phyloP scores from a whole-genome alignment of 2,329 filamentous ascomycete genomes.

The Fusarium annulatum region DNA sequence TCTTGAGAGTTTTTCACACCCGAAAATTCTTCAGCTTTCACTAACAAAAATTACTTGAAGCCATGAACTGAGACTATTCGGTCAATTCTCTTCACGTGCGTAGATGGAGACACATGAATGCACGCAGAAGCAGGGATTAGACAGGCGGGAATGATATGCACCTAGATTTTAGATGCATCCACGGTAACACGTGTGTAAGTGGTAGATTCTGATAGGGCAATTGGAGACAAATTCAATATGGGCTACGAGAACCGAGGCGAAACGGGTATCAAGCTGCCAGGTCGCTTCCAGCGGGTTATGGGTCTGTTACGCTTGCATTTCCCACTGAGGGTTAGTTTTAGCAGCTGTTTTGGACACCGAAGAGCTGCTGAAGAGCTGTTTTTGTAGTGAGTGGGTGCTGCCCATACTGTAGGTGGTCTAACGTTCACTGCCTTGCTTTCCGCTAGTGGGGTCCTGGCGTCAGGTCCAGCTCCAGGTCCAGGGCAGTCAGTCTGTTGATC shows the following conservation, averaged over 20 bases:
- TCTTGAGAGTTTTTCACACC: not conserved
- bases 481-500: slow-evolving; percentile 3
- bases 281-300: slow-evolving; percentile 10
- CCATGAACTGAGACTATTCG: not conserved
- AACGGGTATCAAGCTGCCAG: not conserved
- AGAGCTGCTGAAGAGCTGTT: slow-evolving; percentile 15
- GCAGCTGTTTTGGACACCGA: slow-evolving; percentile 17
- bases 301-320: not conserved
- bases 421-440: slow-evolving; percentile 5
- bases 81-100: slow-evolving; percentile 25
- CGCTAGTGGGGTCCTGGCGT: slow-evolving; percentile 20
- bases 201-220: slow-evolving; percentile 35
- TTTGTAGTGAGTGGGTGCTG: not conserved
- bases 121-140: slow-evolving; percentile 22
- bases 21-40: not conserved
- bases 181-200: slow-evolving; percentile 32
- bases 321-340: slow-evolving; percentile 20
- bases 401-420: not conserved
- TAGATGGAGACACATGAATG: slow-evolving; percentile 25
- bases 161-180: slow-evolving; percentile 18
- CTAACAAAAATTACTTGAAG: not conserved
- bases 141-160: slow-evolving; percentile 23
- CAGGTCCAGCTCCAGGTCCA: slow-evolving; percentile 12
- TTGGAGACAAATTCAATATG: slow-evolving; percentile 1
- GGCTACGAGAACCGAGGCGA: slow-evolving; percentile 2